Evolutionary conservation across 352 stramenopile genomes (phyloP), one percentile per base, ranked within the genome.

Genomic region (Globisporangium irregulare): DNA sequence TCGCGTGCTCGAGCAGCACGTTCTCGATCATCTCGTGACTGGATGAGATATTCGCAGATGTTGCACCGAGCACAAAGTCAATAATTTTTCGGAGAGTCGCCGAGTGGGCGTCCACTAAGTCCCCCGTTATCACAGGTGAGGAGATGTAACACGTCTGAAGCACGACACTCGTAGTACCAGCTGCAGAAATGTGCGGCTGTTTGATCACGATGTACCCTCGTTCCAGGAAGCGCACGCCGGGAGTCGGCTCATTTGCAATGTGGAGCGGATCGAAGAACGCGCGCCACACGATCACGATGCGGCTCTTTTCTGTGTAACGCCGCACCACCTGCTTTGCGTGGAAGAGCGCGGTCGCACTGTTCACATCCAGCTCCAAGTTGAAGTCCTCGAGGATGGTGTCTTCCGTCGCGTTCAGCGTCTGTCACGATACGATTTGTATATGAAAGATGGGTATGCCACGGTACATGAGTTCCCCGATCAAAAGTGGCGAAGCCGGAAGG

Each of bases 301-400:
- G 79, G n/a, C 75, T 64, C 22, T 75, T 53, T 64, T 91, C 79
- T 1, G 76, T 64, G 58, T 80, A 88, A 32, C 76, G 73, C n/a
- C 78, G 77, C 29, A 81, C 55, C 27, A 87, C 77, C 24, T 82
- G 74, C 53, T 87, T 80, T 14, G 84, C 73, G 2, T 70, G 69
- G 67, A 86, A 88, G 43, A 79, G 64, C 4, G 80, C 79, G n/a
- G 73, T 72, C 0, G 73, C 80, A 15, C 73, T 71, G 55, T 87
- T 88, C 1, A 73, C 72, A 6, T 80, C 68, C 27, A 89, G 43
- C 66, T 89, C 77, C 53, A 89, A 67, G 36, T 74, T 73, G 60
- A 88, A 82, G 60, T 78, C 80, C 64, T 89, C 82, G 38, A 89
- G 64, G 24, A 91, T 81, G n/a, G 74, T 86, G 65, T 87, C 69